These are phyloP conservation scores for Euphorbia lathyris DNA, from an alignment of 345 rosid species.

Conservation along the genomic window DNA sequence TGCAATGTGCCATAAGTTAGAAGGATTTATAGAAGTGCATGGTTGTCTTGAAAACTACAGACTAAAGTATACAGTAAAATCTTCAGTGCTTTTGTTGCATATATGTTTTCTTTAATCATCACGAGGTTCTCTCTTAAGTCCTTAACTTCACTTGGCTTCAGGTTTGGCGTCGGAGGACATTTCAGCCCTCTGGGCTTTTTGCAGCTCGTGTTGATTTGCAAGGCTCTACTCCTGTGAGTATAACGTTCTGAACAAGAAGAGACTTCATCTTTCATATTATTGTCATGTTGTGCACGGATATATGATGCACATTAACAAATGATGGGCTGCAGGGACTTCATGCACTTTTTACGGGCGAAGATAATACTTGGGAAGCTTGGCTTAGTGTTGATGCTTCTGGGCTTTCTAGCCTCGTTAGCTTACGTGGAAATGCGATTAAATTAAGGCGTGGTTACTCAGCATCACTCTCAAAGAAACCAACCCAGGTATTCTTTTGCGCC, in stretches of 20 bases:
- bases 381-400: constrained; percentile 79
- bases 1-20: background rate
- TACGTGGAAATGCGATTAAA: constrained; percentile 69
- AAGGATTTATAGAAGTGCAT: background rate
- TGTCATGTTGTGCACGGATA: constrained; percentile 12
- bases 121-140: background rate
- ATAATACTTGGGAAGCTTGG: constrained; percentile 97
- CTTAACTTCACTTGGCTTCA: constrained; percentile 29
- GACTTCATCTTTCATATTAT: constrained; percentile 9
- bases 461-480: constrained; percentile 66
- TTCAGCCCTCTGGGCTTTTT: constrained; percentile 91
- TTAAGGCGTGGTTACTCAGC: constrained; percentile 89
- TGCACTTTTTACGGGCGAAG: constrained; percentile 92
- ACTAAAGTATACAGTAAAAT: background rate
- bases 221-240: constrained; percentile 71
- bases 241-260: constrained; percentile 13
- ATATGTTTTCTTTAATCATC: background rate
- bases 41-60: background rate
- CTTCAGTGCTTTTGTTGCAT: background rate
- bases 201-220: constrained; percentile 95
- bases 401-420: constrained; percentile 58
- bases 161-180: constrained; percentile 97
- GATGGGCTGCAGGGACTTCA: constrained; percentile 68
- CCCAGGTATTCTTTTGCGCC: constrained; percentile 50
- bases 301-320: constrained; percentile 16